Percentiles rank a stretch among this genome's conserved stretches.
phyloP scores from a whole-genome alignment of 495 filamentous ascomycete species.

The Tuber melanosporum region DNA sequence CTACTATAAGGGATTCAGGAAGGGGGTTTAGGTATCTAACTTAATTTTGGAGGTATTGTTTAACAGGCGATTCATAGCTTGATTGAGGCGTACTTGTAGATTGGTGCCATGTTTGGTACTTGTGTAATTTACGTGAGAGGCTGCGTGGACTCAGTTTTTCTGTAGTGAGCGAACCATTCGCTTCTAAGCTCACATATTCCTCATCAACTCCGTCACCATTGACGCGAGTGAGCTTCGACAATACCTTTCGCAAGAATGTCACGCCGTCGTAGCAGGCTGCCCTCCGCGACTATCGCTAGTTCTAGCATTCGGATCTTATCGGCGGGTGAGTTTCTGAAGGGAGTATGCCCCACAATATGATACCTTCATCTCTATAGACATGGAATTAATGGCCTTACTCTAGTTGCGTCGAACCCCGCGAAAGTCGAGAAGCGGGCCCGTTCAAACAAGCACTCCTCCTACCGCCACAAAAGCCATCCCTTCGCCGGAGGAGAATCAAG shows the following conservation, averaged over 20 bases:
- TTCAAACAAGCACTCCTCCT: not conserved
- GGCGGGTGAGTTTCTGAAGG: slow-evolving; percentile 21
- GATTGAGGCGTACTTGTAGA: not conserved
- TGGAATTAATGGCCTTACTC: not conserved
- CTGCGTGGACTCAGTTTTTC: not conserved
- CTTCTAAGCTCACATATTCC: not conserved
- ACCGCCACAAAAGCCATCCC: not conserved
- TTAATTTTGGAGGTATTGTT: not conserved
- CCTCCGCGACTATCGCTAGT: not conserved
- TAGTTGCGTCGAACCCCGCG: slow-evolving; percentile 16
- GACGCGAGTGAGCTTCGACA: not conserved
- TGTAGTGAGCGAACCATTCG: not conserved
- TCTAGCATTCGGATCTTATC: slow-evolving; percentile 4
- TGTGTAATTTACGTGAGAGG: not conserved
- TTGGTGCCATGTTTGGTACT: not conserved
- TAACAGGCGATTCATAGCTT: not conserved
- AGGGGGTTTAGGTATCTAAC: not conserved
- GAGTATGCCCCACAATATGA: slow-evolving; percentile 5
- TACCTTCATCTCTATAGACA: not conserved
- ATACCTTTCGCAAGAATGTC: slow-evolving; percentile 14
- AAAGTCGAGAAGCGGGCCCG: slow-evolving; percentile 10
- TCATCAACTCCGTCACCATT: not conserved
- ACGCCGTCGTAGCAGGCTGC: slow-evolving; percentile 27
- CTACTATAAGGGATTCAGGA: not conserved
- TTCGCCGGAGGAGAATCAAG: slow-evolving; percentile 3